These are phyloP conservation scores for Moringa oleifera DNA, from an alignment of 345 rosid species.

Conservation along the genomic window DNA sequence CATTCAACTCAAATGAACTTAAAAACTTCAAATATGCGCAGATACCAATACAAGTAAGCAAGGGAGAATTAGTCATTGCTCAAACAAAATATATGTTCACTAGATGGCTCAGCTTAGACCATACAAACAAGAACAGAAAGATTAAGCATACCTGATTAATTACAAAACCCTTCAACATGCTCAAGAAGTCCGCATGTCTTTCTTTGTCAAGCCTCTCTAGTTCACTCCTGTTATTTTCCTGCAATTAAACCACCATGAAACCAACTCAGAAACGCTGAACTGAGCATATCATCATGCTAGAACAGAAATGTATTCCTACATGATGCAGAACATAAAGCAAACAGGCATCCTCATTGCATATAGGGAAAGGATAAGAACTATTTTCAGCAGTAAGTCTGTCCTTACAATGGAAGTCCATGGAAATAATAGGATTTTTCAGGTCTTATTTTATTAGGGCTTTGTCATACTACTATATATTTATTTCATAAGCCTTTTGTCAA, in stretches of 20 bases:
- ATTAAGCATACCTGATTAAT: conserved; percentile 61
- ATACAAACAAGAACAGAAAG: not conserved
- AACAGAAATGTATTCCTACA: too few relatives aligned
- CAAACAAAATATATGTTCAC: not conserved
- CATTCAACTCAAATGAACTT: not conserved
- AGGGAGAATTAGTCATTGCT: not conserved
- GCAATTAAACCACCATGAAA: conserved; percentile 19
- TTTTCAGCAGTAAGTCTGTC: not conserved
- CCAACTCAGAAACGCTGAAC: conserved; percentile 5
- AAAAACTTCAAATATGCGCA: not conserved
- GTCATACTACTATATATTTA: not conserved
- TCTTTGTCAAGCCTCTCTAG: conserved; percentile 82
- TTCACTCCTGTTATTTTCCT: conserved; percentile 85
- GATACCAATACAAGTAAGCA: not conserved
- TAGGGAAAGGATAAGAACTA: not conserved
- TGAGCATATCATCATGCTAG: not conserved
- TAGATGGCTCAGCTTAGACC: not conserved
- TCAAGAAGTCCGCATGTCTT: conserved; percentile 72
- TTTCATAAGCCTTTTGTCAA: not conserved
- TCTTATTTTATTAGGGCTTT: not conserved
- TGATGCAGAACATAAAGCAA: not conserved
- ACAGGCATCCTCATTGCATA: not conserved
- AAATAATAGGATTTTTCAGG: not conserved
- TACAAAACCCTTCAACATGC: conserved; percentile 92
- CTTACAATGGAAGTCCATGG: not conserved